Conservation (phyloP, 1,139 yeast genomes). For the Candida buenavistaensis region DNA sequence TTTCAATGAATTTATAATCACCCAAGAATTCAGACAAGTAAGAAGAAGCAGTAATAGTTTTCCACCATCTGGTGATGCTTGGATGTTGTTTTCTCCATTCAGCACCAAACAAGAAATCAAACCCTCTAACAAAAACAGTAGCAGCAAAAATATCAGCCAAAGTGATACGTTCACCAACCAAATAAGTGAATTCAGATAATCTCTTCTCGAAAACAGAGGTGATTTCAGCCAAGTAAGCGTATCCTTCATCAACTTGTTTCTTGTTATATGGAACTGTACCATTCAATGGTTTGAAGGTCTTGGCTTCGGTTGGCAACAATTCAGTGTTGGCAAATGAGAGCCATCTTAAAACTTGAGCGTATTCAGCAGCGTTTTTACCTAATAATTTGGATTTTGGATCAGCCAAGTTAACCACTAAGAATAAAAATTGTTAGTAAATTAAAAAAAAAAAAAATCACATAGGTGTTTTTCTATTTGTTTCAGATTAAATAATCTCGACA, state of each 20-base stretch:
- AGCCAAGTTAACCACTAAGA: conserved; percentile 30
- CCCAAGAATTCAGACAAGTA: conserved; percentile 44
- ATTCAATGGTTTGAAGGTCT: conserved; percentile 32
- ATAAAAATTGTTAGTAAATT: neutral
- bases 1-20: conserved; percentile 59
- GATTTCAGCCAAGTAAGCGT: conserved; percentile 38
- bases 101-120: conserved; percentile 65
- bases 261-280: conserved; percentile 63
- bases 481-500: conserved; percentile 69
- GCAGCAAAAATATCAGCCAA: conserved; percentile 82
- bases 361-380: conserved; percentile 66
- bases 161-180: conserved; percentile 89
- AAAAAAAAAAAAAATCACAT: too few relatives aligned
- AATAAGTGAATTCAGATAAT: conserved; percentile 75
- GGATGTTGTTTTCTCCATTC: conserved; percentile 82
- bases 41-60: conserved; percentile 62
- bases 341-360: conserved; percentile 79
- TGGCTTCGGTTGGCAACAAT: conserved; percentile 46
- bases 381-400: conserved; percentile 42
- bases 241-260: conserved; percentile 53
- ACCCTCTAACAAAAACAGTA: conserved; percentile 60
- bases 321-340: conserved; percentile 78
- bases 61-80: conserved; percentile 81
- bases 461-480: conserved; percentile 19
- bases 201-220: conserved; percentile 58